phyloP scores from a whole-genome alignment of 2,329 filamentous ascomycete species.

The Calonectria multiphialidica region DNA sequence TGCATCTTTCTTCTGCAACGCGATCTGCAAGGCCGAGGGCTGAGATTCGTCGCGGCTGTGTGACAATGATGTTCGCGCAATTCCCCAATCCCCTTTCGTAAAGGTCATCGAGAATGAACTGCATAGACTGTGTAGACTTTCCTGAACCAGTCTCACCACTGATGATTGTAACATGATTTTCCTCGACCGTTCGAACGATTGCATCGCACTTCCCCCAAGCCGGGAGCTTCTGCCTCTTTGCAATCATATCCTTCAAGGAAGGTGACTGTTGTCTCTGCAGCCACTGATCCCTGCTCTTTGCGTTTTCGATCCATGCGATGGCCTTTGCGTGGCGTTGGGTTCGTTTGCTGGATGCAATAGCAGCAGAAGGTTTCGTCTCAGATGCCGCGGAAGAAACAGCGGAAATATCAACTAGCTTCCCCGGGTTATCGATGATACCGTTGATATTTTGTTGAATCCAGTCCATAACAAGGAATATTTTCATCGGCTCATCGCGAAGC shows the following conservation, averaged over 20 bases:
- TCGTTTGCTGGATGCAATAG: conserved; percentile 45
- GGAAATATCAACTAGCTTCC: conserved; percentile 85
- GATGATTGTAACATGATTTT: conserved; percentile 92
- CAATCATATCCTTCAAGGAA: conserved; percentile 80
- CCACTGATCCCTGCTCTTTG: conserved; percentile 76
- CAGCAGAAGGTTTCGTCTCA: conserved; percentile 57
- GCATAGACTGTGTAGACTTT: conserved; percentile 96
- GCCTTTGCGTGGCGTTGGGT: conserved; percentile 64
- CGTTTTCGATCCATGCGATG: conserved; percentile 73
- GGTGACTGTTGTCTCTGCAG: conserved; percentile 72
- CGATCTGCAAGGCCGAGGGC: conserved; percentile 94
- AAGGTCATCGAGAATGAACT: conserved; percentile 94
- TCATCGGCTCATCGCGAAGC: conserved; percentile 87
- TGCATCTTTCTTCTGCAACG: conserved; percentile 92
- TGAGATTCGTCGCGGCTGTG: conserved; percentile 93
- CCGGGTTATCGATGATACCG: conserved; percentile 85
- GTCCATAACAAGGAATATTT: conserved; percentile 87
- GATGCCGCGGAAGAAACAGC: conserved; percentile 78
- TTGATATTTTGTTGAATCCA: conserved; percentile 92
- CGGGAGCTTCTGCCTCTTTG: conserved; percentile 79
- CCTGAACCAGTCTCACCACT: conserved; percentile 97
- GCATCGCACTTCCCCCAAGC: conserved; percentile 87
- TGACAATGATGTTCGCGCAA: conserved; percentile 91
- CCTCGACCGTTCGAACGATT: conserved; percentile 80
- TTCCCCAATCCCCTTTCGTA: conserved; percentile 81